Evolutionary conservation across 495 filamentous ascomycete species (phyloP), one percentile per base, ranked within the genome.

Genomic region (Aspergillus conjunctus): DNA sequence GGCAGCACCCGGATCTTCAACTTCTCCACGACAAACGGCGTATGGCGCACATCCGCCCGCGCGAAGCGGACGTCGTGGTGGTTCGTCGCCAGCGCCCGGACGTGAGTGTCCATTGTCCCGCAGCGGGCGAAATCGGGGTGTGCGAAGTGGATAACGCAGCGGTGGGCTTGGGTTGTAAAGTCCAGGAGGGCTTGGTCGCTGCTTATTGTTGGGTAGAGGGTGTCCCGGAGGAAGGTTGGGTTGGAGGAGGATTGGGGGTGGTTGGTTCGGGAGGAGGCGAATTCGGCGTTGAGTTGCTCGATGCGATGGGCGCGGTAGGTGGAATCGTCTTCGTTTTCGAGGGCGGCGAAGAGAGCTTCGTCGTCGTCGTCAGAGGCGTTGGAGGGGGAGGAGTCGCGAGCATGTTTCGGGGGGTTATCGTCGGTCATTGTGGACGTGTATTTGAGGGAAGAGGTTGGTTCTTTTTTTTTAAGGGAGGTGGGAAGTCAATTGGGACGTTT

Each of bases 61-160:
- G 89, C 75, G 66, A 92, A 88, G 11, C 86, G 77, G 3, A 89
- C 86, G 63, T 90, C 88, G 54, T 86, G 81, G 70, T 93, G 89
- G 48, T 73, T 80, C 15, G 73, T 72, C 4, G 88, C 88, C 50
- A 93, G 74, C 50, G 82, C 76, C 51, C 80, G 75, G 10, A 91
- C 72, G 70, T 87, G 84, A 26, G 70, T 68, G 66, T 89, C 87
- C 88, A 91, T 90, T 50, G 89, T 83, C 12, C 77, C 68, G 69
- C 90, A 93, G 9, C 90, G 83, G 7, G 79, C 76, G 72, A 93
- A 93, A 68, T 92, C 89, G 7, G 85, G 75, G 68, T 91, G 88
- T 61, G 81, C 85, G 74, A 93, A 93, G 71, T 93, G 90, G 26
- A 92, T 84, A 0, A 92, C 79, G 61, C 84, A 86, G 34, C 81